Percentiles rank a stretch among this genome's conserved stretches.
Conservation (phyloP, 495 filamentous ascomycete species). For the Penicillium tannophilum region DNA sequence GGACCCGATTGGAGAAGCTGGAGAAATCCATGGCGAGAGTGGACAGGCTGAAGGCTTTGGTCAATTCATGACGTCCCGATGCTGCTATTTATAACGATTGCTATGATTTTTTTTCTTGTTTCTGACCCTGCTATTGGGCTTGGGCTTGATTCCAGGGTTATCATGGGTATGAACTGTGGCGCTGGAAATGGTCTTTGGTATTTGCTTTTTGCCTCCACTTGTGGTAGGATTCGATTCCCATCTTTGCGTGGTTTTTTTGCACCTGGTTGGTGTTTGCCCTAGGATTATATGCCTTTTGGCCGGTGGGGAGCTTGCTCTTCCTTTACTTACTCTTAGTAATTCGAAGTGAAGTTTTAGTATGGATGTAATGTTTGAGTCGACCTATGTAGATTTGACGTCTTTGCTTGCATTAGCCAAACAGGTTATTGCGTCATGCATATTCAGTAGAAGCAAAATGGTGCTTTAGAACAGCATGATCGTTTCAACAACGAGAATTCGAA, state of each 20-base stretch:
- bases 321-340: background rate
- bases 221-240: conserved; percentile 11
- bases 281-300: background rate
- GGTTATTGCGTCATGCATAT: background rate
- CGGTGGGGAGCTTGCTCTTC: background rate
- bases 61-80: conserved; percentile 40
- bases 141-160: conserved; percentile 12
- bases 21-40: conserved; percentile 78
- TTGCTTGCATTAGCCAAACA: background rate
- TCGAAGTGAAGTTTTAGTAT: background rate
- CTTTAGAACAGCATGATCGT: background rate
- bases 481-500: background rate
- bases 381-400: background rate
- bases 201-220: conserved; percentile 8
- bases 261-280: conserved; percentile 5
- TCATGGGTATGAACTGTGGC: background rate
- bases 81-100: conserved; percentile 23
- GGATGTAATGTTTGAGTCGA: background rate
- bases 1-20: conserved; percentile 67
- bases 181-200: background rate
- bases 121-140: conserved; percentile 10
- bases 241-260: conserved; percentile 4
- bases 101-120: conserved; percentile 21
- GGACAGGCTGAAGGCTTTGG: conserved; percentile 72
- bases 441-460: background rate